Evolutionary conservation across 2,329 filamentous ascomycete genomes (phyloP).

Genomic region (Aspergillus sp.): DNA sequence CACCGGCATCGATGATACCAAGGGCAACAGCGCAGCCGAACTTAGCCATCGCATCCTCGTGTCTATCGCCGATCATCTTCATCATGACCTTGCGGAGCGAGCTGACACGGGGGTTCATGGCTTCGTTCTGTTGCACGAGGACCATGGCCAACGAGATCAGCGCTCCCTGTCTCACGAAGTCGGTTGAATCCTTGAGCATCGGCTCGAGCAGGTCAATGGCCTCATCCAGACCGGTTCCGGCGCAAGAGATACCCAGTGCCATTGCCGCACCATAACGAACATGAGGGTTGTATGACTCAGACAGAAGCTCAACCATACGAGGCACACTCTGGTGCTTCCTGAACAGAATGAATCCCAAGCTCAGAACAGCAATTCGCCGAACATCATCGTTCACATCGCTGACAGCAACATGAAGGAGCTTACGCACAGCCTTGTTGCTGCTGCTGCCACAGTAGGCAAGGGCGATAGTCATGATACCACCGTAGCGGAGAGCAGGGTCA

Average conservation of each 20-base stretch:
- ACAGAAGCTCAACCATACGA: conserved; percentile 96
- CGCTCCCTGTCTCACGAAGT: conserved; percentile 96
- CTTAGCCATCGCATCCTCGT: conserved; percentile 99
- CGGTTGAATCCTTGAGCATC: conserved; percentile 99
- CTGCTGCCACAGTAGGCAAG: conserved; percentile 95
- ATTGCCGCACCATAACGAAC: conserved; percentile 97
- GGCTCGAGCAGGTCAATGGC: conserved; percentile 95
- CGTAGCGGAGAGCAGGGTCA: conserved; percentile 90
- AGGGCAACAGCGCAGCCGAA: conserved; percentile 92
- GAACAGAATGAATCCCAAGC: conserved; percentile 97
- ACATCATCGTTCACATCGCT: conserved; percentile 99
- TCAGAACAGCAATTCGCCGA: conserved; percentile 93
- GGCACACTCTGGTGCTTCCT: conserved; percentile 95
- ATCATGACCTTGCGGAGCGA: conserved; percentile 88
- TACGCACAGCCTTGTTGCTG: conserved; percentile 97
- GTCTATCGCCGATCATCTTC: conserved; percentile 90
- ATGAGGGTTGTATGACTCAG: conserved; percentile 98
- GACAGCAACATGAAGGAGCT: conserved; percentile 91
- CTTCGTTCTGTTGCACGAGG: conserved; percentile 98
- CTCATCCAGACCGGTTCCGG: conserved; percentile 91
- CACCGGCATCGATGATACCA: conserved; percentile 96
- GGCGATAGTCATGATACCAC: conserved; percentile 98
- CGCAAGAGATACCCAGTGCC: conserved; percentile 97
- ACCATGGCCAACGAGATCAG: conserved; percentile 96
- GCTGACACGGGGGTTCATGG: conserved; percentile 95